Percentiles rank a stretch among this genome's conserved stretches.
These are phyloP conservation scores for Phytopythium vexans DNA, from an alignment of 352 stramenopile genomes.

Conservation along the genomic window DNA sequence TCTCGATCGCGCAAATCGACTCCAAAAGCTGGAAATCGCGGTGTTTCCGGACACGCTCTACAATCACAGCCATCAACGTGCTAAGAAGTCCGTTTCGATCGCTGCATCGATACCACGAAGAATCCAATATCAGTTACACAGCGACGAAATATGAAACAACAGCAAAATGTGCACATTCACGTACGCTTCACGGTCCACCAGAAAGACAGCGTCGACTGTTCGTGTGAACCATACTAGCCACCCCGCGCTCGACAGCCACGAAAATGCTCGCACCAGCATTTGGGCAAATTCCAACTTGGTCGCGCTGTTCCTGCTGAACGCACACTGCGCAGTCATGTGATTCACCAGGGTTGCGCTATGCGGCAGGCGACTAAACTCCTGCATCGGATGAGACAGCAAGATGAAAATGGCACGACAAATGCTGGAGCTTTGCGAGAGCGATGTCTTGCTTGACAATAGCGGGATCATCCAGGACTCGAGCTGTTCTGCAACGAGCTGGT, in stretches of 20 bases:
- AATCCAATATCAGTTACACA: background rate
- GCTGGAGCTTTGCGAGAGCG: conserved; percentile 41
- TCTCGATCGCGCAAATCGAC: conserved; percentile 37
- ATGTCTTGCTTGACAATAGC: conserved; percentile 39
- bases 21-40: conserved; percentile 53
- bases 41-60: conserved; percentile 28
- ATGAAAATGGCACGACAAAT: conserved; percentile 66
- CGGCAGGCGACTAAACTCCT: conserved; percentile 45
- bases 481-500: conserved; percentile 45
- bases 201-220: conserved; percentile 53
- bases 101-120: conserved; percentile 8
- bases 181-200: conserved; percentile 62
- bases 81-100: conserved; percentile 43
- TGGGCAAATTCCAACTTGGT: conserved; percentile 50
- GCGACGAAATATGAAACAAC: too few species aligned
- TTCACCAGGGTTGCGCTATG: conserved; percentile 39
- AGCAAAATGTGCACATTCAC: conserved; percentile 4
- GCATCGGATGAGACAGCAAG: conserved; percentile 64
- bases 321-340: conserved; percentile 62
- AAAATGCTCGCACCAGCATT: conserved; percentile 55
- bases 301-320: conserved; percentile 37
- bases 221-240: conserved; percentile 45
- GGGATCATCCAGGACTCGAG: conserved; percentile 59
- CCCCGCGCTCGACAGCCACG: conserved; percentile 45
- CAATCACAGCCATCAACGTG: conserved; percentile 37